Evolutionary conservation across 1,284 basidiomycete species (phyloP), one percentile per base, ranked within the genome.

Genomic region (Pascua guehoae): DNA sequence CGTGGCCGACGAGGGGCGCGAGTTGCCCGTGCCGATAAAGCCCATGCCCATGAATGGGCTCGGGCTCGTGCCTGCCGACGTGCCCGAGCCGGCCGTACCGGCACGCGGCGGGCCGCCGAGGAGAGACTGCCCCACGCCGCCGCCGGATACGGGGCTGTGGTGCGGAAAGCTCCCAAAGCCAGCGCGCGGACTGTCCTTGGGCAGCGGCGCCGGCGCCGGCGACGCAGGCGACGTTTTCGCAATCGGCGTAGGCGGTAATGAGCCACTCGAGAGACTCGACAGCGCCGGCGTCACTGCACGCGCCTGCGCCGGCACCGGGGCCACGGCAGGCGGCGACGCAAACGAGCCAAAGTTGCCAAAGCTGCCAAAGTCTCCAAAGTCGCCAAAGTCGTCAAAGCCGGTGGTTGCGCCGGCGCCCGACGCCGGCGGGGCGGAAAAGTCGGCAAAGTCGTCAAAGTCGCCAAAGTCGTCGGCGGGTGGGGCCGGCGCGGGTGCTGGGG

Each of bases 281-380:
- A 16, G 45, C 18, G 44, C 17, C 12, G 51, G 51, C 39, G 44
- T 51, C n/a, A 40, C 44, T 45, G 44, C 32, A 24, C 18, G 44
- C 43, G 4, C 10, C 18, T 12, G 24, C 17, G 43, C 12, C 24
- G 11, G 18, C 5, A 9, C 11, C 17, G 44, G 38, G 12, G 16
- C 39, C 38, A n/a, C 40, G 17, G 47, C 8, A 11, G 41, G 16
- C 42, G 47, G 47, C 8, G 53, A 37, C 4, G 47, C 39, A 37
- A 57, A 48, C 5, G 53, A 52, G 11, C 47, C 45, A n/a, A 61
- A 60, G 53, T 58, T 50, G 16, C 52, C 44, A 51, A 58, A 62
- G 55, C 59, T 57, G 38, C 49, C 58, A 48, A 58, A 58, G 32
- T 42, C 49, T 4, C 49, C 55, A 52, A 61, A 58, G 48, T 56